phyloP scores from a whole-genome alignment of 345 rosid species.

The Punica granatum region DNA sequence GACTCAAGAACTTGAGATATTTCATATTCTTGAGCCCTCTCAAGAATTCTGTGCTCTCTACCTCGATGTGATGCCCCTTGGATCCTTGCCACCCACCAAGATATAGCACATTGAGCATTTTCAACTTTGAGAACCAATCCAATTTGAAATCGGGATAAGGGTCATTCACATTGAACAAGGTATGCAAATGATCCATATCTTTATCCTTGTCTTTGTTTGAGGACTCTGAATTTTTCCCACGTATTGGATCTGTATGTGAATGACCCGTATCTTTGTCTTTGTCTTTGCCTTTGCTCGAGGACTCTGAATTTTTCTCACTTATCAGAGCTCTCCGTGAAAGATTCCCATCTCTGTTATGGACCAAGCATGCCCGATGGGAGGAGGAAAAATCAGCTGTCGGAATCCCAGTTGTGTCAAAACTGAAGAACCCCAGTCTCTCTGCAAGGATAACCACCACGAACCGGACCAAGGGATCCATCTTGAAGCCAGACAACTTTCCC shows the following conservation, averaged over 20 bases:
- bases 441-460: conserved; percentile 9
- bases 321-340: not conserved
- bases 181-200: not conserved
- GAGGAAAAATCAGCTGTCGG: conserved; percentile 6
- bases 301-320: no score
- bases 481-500: not conserved
- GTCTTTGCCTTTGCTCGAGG: no score
- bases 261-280: no score
- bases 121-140: conserved; percentile 24
- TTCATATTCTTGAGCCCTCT: conserved; percentile 16
- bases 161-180: conserved; percentile 27
- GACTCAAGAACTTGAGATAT: conserved; percentile 19
- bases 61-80: conserved; percentile 24
- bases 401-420: conserved; percentile 1
- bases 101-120: conserved; percentile 19
- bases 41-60: conserved; percentile 15
- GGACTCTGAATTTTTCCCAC: not conserved
- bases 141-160: conserved; percentile 18
- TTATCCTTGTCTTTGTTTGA: not conserved
- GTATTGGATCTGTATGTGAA: no score
- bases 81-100: conserved; percentile 30
- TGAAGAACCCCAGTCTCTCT: conserved; percentile 1
- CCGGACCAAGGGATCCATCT: conserved; percentile 15
- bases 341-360: not conserved
- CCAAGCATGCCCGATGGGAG: conserved; percentile 8